phyloP scores from a whole-genome alignment of 2,329 filamentous ascomycete genomes.

The Fusarium nelsonii region DNA sequence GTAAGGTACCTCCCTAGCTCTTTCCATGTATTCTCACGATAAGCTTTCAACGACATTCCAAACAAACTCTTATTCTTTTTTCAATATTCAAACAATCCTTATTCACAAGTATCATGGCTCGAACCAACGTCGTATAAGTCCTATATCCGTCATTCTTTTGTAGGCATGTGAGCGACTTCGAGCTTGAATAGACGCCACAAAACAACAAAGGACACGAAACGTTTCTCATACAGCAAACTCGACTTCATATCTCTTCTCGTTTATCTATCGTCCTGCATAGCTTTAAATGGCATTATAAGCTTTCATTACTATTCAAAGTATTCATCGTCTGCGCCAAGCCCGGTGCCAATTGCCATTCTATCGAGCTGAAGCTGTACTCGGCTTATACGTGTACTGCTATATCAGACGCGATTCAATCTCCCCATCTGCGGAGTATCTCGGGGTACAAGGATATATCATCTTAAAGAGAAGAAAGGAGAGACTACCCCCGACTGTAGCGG shows the following conservation, averaged over 20 bases:
- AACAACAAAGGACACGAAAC: conserved; percentile 28
- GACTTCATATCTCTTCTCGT: background rate
- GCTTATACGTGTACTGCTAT: background rate
- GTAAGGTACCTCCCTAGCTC: background rate
- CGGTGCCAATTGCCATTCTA: background rate
- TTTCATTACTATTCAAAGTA: background rate
- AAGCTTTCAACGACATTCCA: conserved; percentile 20
- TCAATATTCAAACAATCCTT: background rate
- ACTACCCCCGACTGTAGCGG: too few species aligned
- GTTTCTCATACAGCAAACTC: conserved; percentile 7
- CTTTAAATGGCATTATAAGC: background rate
- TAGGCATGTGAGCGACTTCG: background rate
- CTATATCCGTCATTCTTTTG: background rate
- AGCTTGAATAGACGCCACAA: conserved; percentile 42
- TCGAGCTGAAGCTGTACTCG: background rate
- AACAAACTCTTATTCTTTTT: background rate
- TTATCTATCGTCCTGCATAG: background rate
- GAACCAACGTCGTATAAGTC: background rate
- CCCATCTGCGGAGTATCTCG: background rate
- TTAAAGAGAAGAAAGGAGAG: background rate
- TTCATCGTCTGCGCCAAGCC: background rate
- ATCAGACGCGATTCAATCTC: background rate
- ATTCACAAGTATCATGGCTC: background rate
- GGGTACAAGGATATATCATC: background rate
- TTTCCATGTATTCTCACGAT: conserved; percentile 23